A percentile compares a stretch with the other conserved stretches of the same genome.
Conservation (phyloP, 441 rosid genomes). For the Omphalea diandra region DNA sequence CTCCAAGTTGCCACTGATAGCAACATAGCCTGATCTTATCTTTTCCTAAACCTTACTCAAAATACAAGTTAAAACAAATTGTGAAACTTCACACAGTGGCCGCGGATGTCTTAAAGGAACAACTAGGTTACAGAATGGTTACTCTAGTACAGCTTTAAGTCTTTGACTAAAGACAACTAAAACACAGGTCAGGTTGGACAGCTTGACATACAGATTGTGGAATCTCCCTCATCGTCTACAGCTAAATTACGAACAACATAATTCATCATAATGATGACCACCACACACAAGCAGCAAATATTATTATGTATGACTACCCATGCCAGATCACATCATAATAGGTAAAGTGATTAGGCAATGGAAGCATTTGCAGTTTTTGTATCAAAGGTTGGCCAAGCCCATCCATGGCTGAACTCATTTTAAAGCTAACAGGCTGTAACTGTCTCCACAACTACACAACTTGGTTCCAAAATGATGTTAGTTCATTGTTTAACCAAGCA, state of each 20-base stretch:
- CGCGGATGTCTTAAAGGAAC: too few species aligned
- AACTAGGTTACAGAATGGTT: not conserved
- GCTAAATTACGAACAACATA: not conserved
- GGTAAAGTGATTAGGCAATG: not conserved
- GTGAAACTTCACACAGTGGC: slow-evolving; percentile 3
- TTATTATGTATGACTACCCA: not conserved
- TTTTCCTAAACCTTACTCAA: not conserved
- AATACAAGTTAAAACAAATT: not conserved
- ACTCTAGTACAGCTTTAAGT: too few species aligned
- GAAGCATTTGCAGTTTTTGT: not conserved
- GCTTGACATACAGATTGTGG: not conserved
- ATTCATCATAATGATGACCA: not conserved
- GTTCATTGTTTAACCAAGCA: not conserved
- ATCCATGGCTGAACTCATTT: not conserved
- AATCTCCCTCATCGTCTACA: slow-evolving; percentile 1
- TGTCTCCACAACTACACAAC: not conserved
- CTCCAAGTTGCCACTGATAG: not conserved
- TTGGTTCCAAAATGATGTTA: not conserved
- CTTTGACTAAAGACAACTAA: not conserved
- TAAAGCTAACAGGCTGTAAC: not conserved
- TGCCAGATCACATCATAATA: not conserved
- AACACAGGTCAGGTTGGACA: not conserved
- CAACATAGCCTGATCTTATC: not conserved
- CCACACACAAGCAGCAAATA: not conserved
- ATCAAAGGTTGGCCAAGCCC: not conserved